These are phyloP conservation scores for Prunus padus DNA, from an alignment of 306 rosid species.

Conservation along the genomic window DNA sequence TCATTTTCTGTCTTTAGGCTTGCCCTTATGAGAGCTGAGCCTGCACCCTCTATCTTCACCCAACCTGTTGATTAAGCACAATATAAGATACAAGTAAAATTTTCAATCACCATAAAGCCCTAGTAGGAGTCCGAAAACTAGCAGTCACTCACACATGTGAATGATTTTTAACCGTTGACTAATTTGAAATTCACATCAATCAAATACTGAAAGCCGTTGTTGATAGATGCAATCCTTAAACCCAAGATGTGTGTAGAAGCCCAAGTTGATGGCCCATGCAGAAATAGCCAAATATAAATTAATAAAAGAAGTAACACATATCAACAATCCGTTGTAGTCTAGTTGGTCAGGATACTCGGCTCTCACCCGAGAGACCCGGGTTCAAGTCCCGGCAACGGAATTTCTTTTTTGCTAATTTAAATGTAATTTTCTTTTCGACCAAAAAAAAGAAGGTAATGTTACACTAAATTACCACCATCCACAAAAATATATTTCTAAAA, in stretches of 20 bases:
- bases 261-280: not conserved
- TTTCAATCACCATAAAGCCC: not conserved
- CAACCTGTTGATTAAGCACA: constrained; percentile 48
- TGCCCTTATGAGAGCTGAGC: constrained; percentile 57
- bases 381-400: constrained; percentile 86
- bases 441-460: no score
- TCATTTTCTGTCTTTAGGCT: constrained; percentile 47
- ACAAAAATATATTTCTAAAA: not conserved
- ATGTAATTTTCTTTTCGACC: not conserved
- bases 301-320: accelerated
- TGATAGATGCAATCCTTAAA: no score
- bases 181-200: no score
- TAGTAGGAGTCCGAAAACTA: no score
- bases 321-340: constrained; percentile 62
- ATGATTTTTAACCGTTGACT: no score
- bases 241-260: not conserved
- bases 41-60: constrained; percentile 53
- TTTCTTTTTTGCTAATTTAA: no score
- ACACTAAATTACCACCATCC: no score
- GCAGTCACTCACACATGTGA: no score
- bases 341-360: constrained; percentile 79
- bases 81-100: not conserved
- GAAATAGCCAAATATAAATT: not conserved
- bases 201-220: no score
- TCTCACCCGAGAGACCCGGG: constrained; percentile 90